A percentile compares a stretch with the other conserved stretches of the same genome.
These are phyloP conservation scores for Hericium alpestre DNA, from an alignment of 768 basidiomycete genomes.

Conservation along the genomic window DNA sequence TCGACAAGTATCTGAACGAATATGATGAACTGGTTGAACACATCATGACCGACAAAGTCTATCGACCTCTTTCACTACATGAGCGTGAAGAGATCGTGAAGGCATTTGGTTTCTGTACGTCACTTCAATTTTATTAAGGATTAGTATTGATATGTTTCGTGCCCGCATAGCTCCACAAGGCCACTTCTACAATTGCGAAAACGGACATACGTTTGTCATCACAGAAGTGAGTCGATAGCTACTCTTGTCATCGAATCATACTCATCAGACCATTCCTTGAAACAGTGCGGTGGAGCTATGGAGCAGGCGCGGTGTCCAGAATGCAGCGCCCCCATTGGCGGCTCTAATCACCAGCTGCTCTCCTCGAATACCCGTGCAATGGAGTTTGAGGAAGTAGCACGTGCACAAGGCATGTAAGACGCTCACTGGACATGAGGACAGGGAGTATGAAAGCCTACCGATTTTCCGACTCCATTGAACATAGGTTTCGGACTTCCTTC, in stretches of 20 bases:
- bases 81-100: constrained; percentile 19
- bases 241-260: neutral
- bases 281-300: constrained; percentile 51
- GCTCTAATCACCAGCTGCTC: constrained; percentile 30
- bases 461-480: too few relatives aligned
- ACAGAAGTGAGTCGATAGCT: constrained; percentile 29
- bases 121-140: too few relatives aligned
- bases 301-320: constrained; percentile 41
- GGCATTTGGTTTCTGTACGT: constrained; percentile 19
- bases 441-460: constrained; percentile 6
- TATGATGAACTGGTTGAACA: constrained; percentile 13
- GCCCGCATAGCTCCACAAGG: constrained; percentile 2
- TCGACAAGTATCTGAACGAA: constrained; percentile 13
- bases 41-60: constrained; percentile 11
- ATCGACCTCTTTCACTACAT: constrained; percentile 16
- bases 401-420: constrained; percentile 16
- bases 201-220: constrained; percentile 57
- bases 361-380: constrained; percentile 31
- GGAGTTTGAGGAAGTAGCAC: constrained; percentile 39
- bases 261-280: neutral
- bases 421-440: constrained; percentile 23
- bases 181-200: constrained; percentile 28
- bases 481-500: too few relatives aligned
- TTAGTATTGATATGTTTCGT: too few relatives aligned
- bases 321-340: constrained; percentile 45